Conservation (phyloP, 2,329 filamentous ascomycete species). For the Pestalotiopsis sp. region DNA sequence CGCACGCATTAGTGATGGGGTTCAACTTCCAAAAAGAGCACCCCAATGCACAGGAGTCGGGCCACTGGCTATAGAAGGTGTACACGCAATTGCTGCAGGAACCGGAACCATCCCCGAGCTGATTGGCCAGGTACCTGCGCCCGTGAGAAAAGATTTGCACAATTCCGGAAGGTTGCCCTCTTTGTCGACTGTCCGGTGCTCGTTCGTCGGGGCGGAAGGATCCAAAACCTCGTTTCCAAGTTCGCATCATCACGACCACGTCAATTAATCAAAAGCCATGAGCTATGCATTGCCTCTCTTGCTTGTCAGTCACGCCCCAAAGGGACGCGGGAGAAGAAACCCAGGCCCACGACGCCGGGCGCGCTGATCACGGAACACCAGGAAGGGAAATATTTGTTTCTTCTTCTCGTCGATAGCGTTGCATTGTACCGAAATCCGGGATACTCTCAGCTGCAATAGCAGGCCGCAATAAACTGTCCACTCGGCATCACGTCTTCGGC, state of each 20-base stretch:
- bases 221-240: not conserved
- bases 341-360: conserved; percentile 2
- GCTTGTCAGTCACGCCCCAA: not conserved
- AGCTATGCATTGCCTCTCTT: not conserved
- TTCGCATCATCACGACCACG: not conserved
- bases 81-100: not conserved
- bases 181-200: not conserved
- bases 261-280: not conserved
- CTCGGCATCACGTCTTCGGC: conserved; percentile 3
- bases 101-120: not conserved
- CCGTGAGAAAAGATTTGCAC: not conserved
- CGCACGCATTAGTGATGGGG: conserved; percentile 1
- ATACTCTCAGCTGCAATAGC: conserved; percentile 1
- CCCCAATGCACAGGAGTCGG: not conserved
- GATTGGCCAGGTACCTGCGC: not conserved
- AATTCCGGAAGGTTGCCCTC: conserved; percentile 8
- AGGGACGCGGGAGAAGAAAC: not conserved
- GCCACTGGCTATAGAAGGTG: not conserved
- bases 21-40: conserved; percentile 12
- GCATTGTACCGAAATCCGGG: not conserved
- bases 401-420: not conserved
- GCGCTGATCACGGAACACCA: conserved; percentile 1
- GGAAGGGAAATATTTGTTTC: not conserved
- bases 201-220: not conserved
- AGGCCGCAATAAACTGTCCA: not conserved